A percentile compares a stretch with the other conserved stretches of the same genome.
Evolutionary conservation across 2,329 filamentous ascomycete genomes (phyloP).

Genomic region (Amauroascus verrucosus): DNA sequence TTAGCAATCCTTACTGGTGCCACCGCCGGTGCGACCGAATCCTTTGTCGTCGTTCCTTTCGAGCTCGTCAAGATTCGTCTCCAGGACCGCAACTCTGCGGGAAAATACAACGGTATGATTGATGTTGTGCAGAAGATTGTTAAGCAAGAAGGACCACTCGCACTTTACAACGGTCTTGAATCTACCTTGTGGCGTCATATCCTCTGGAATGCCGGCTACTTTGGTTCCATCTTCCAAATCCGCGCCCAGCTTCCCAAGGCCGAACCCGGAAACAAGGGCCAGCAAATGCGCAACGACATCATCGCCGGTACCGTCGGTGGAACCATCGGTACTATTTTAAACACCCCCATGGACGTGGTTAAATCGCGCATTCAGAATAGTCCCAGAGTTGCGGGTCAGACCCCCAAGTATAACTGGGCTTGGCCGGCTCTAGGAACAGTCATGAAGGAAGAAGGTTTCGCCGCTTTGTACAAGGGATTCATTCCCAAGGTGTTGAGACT

Average conservation of each 20-base stretch:
- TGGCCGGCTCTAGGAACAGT: slow-evolving; percentile 79
- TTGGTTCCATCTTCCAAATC: slow-evolving; percentile 97
- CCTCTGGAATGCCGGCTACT: slow-evolving; percentile 91
- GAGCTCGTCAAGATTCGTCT: slow-evolving; percentile 97
- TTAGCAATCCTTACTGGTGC: slow-evolving; percentile 90
- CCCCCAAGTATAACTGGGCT: slow-evolving; percentile 98
- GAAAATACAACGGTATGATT: slow-evolving; percentile 51
- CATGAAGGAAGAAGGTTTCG: slow-evolving; percentile 84
- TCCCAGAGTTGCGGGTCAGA: slow-evolving; percentile 64
- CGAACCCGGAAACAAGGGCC: slow-evolving; percentile 58
- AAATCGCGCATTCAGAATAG: slow-evolving; percentile 98
- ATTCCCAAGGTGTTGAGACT: slow-evolving; percentile 80
- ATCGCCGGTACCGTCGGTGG: slow-evolving; percentile 80
- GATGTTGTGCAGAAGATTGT: slow-evolving; percentile 57
- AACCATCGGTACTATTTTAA: slow-evolving; percentile 80
- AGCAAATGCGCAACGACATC: slow-evolving; percentile 77
- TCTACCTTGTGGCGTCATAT: slow-evolving; percentile 94
- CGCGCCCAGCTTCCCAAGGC: slow-evolving; percentile 70
- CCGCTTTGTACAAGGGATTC: slow-evolving; percentile 94
- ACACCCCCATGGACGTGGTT: slow-evolving; percentile 94
- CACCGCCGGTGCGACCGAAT: slow-evolving; percentile 86
- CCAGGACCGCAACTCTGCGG: slow-evolving; percentile 86
- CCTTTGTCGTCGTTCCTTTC: slow-evolving; percentile 95
- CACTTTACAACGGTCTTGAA: slow-evolving; percentile 94
- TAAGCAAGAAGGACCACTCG: slow-evolving; percentile 68